Base-by-base conservation (phyloP, 345 rosid genomes). In the Iberis pinnata region DNA sequence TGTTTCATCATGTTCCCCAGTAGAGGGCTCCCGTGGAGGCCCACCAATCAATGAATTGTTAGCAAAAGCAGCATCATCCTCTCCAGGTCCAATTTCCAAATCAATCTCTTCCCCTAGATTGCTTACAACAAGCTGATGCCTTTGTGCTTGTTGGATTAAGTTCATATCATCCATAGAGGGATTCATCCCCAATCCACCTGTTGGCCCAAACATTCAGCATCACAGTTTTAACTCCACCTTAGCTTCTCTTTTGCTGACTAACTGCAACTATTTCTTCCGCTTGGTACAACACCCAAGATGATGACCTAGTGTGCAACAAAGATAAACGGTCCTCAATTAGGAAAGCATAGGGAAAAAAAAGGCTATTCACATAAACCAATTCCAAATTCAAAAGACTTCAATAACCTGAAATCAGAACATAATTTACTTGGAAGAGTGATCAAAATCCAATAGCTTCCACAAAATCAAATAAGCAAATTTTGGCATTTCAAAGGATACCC, bases 101-200 rank as follows among this genome's bases (percentile, higher is more conserved):
- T 92, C 99, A 62, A 92, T 92, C 73, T 88, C 99, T 73, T 88
- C 99, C 27, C 97, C 97, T 17, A 92, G 74, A 64, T 92, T 89
- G 64, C 86, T 77, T 40, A 86, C 99, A 39, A 92, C 89, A 53
- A 88, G 75, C 60, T 80, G 94, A 78, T 92, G 99, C 76, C 97
- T 81, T 64, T 81, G 97, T 14, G 95, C 95, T 44, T 88, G 96
- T 66, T 88, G 99, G 63, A 92, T 81, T 80, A 92, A 75, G 78
- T 81, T 92, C 73, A 92, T 88, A 69, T 85, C 97, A 83, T 88
- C 94, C 87, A 92, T 88, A 3, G 90, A 36, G 63, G 95, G 77
- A 77, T 92, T 81, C 94, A 92, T 88, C 76, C 81, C 84, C 61
- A 76, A 54, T 68, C 86, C 95, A 72, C 86, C 71, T 33, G 71